phyloP scores from a whole-genome alignment of 805 yeast species.

The Kodamaea nitidulidarum region DNA sequence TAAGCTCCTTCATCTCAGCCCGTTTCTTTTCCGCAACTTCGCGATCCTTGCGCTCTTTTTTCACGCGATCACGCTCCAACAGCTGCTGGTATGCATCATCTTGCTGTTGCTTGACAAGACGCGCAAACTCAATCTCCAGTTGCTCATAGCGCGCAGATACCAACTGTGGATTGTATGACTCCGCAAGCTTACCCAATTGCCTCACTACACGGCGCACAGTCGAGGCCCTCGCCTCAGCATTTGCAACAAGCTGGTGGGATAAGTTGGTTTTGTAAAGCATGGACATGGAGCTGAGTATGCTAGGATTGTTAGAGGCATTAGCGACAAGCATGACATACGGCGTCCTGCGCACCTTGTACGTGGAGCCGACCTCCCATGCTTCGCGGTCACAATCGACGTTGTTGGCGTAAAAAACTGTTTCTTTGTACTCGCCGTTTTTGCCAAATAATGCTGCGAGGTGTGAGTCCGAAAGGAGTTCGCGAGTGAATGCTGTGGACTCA shows the following conservation, averaged over 20 bases:
- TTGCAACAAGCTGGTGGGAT: conserved; percentile 14
- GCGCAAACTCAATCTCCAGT: conserved; percentile 37
- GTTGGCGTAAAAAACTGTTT: conserved; percentile 25
- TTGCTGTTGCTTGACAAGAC: conserved; percentile 38
- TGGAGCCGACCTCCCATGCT: conserved; percentile 33
- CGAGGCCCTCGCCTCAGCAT: conserved; percentile 14
- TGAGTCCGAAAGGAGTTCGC: conserved; percentile 12
- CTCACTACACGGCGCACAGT: conserved; percentile 23
- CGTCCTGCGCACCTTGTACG: conserved; percentile 24
- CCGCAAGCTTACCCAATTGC: conserved; percentile 23
- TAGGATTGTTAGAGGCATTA: conserved; percentile 33
- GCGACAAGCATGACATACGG: conserved; percentile 39
- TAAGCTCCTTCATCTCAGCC: conserved; percentile 10
- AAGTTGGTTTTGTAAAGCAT: conserved; percentile 31
- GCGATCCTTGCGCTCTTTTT: conserved; percentile 43
- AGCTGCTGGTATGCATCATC: conserved; percentile 41
- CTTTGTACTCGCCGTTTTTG: conserved; percentile 23
- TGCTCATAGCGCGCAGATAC: conserved; percentile 35
- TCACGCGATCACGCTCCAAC: conserved; percentile 48
- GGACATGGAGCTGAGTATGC: conserved; percentile 37
- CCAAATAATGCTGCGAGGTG: conserved; percentile 19
- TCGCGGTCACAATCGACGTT: conserved; percentile 34
- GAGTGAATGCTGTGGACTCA: conserved; percentile 18
- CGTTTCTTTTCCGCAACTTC: conserved; percentile 13
- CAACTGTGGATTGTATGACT: conserved; percentile 36